Evolutionary conservation across 2,329 filamentous ascomycete species (phyloP).

Genomic region (Colletotrichum graminicola): DNA sequence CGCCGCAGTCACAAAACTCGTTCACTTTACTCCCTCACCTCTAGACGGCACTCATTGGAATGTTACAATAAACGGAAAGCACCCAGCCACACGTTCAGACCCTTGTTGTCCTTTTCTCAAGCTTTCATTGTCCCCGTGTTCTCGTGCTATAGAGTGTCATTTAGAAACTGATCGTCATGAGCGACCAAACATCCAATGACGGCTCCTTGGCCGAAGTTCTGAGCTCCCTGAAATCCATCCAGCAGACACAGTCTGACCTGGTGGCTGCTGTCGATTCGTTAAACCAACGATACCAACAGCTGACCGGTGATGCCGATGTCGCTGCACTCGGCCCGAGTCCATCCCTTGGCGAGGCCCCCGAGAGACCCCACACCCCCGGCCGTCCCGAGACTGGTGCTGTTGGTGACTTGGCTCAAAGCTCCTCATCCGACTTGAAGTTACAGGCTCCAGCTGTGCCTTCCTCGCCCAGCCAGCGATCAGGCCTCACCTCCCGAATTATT

Average conservation of each 20-base stretch:
- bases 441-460: slow-evolving; percentile 46
- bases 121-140: neutral
- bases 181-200: slow-evolving; percentile 9
- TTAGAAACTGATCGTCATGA: slow-evolving; percentile 30
- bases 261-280: slow-evolving; percentile 57
- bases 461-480: slow-evolving; percentile 55
- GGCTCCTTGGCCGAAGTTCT: slow-evolving; percentile 53
- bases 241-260: slow-evolving; percentile 57
- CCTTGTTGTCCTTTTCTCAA: neutral
- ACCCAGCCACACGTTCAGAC: neutral
- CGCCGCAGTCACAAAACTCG: neutral
- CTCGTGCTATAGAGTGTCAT: slow-evolving; percentile 6
- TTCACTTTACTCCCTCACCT: neutral
- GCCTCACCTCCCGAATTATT: slow-evolving; percentile 67
- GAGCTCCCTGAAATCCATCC: slow-evolving; percentile 52
- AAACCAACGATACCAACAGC: slow-evolving; percentile 46
- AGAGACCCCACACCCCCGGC: slow-evolving; percentile 37
- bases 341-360: slow-evolving; percentile 11
- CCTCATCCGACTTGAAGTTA: slow-evolving; percentile 35
- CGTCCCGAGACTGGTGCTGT: slow-evolving; percentile 18
- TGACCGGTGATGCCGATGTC: slow-evolving; percentile 27
- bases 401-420: slow-evolving; percentile 15
- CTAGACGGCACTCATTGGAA: neutral
- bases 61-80: neutral
- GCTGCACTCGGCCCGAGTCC: slow-evolving; percentile 23